These are phyloP conservation scores for Poronia punctata DNA, from an alignment of 495 filamentous ascomycete species.

Conservation along the genomic window DNA sequence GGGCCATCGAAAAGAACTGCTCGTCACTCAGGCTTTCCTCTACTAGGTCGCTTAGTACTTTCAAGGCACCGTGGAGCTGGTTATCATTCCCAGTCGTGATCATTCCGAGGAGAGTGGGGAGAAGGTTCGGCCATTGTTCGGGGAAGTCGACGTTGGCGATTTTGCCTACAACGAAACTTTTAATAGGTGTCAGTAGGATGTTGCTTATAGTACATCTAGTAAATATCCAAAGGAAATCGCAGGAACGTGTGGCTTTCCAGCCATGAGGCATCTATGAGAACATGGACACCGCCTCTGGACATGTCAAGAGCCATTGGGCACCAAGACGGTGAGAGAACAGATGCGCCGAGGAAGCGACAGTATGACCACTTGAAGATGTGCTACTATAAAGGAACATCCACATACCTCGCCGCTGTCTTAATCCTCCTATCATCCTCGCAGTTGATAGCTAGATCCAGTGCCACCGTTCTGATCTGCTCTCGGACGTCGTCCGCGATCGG, in stretches of 20 bases:
- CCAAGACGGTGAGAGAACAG: not conserved
- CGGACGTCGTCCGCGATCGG: constrained; percentile 62
- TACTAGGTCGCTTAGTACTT: constrained; percentile 81
- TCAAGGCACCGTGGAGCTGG: constrained; percentile 82
- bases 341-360: too few relatives aligned
- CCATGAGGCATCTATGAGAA: too few relatives aligned
- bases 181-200: too few relatives aligned
- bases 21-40: constrained; percentile 89
- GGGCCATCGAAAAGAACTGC: constrained; percentile 83
- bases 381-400: too few relatives aligned
- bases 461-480: constrained; percentile 55
- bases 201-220: too few relatives aligned
- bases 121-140: constrained; percentile 81
- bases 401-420: constrained; percentile 66
- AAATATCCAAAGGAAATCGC: too few relatives aligned
- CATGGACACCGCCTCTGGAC: too few relatives aligned
- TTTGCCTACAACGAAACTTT: constrained; percentile 87
- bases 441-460: constrained; percentile 73
- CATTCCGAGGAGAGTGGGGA: constrained; percentile 70
- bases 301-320: not conserved
- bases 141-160: constrained; percentile 92
- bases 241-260: too few relatives aligned
- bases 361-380: too few relatives aligned
- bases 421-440: constrained; percentile 74
- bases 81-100: constrained; percentile 64